Evolutionary conservation across 257 asterid genomes (phyloP), one percentile per base, ranked within the genome.

Genomic region (Paraleonurus japonicus): DNA sequence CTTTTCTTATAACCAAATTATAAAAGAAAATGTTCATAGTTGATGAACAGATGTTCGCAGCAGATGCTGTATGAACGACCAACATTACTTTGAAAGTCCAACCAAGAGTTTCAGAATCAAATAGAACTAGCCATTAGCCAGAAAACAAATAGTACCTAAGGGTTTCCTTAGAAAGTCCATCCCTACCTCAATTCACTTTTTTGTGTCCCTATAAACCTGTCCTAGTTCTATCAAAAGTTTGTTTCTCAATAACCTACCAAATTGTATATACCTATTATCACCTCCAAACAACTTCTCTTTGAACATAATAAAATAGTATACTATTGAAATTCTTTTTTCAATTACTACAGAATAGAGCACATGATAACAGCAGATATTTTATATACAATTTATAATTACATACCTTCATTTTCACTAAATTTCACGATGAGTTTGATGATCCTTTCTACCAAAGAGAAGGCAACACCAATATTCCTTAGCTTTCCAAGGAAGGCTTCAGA

Each of bases 401-500:
- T 75, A 90, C 95, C 95, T 77, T 85, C 96, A 81, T 64, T 79
- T 76, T 82, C 96, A 57, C 85, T 84, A 70, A 88, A 77, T 61
- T 81, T 82, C 45, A 96, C 75, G 72, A 94, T 61, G 60, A 89
- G 89, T 73, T 91, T 91, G 71, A 94, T 91, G 70, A 89, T 81
- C 76, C 83, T 92, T 85, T 94, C 99, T 30, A 89, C 81, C 88
- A 94, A 87, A 55, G 98, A 79, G 75, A 84, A 88, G 71, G 87
- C 82, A 76, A 89, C 82, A 48, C 90, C 94, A 78, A 94, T 92
- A 83, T 85, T 75, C 85, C 93, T 79, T 65, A 78, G 81, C 83
- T 85, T 89, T 71, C 50, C 72, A 11, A 58, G 76, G 61, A 84
- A 70, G 37, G 71, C 35, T 73, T 88, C 96, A 68, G 80, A 78